These are phyloP conservation scores for Ambrosia artemisiifolia DNA, from an alignment of 129 eudicot genomes.

Conservation along the genomic window DNA sequence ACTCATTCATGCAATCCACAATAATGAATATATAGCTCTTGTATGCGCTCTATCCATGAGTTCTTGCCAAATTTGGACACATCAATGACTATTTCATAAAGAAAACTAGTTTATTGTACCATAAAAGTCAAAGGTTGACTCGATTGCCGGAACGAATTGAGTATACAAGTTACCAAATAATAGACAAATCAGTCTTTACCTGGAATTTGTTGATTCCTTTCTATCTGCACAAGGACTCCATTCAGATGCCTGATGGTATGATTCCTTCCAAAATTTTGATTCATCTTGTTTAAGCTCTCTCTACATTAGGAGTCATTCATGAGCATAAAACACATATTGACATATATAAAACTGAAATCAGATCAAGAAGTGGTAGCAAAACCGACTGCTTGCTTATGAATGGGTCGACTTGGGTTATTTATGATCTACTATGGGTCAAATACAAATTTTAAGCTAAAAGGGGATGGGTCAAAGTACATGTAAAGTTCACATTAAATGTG, in stretches of 20 bases:
- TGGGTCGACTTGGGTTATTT: too few relatives aligned
- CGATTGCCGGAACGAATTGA: background rate
- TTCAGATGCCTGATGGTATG: constrained; percentile 44
- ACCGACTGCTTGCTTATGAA: too few relatives aligned
- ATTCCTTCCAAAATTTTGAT: constrained; percentile 69
- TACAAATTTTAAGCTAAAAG: too few relatives aligned
- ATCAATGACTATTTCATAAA: background rate
- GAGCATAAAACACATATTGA: background rate
- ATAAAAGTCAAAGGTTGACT: background rate
- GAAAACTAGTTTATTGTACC: background rate
- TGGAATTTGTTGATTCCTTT: constrained; percentile 30
- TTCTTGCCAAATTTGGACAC: background rate
- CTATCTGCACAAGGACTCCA: constrained; percentile 94
- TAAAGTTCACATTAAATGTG: too few relatives aligned
- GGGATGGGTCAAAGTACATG: too few relatives aligned
- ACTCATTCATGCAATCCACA: background rate
- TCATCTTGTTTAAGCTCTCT: constrained; percentile 47
- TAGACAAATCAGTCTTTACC: constrained; percentile 25
- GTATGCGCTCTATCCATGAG: background rate
- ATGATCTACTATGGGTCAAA: too few relatives aligned
- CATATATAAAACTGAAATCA: too few relatives aligned
- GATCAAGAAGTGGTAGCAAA: too few relatives aligned
- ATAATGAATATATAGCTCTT: background rate
- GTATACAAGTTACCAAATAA: background rate
- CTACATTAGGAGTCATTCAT: constrained; percentile 27